Conservation (phyloP, 1,284 basidiomycete genomes). For the Cutaneotrichosporon mucoides region DNA sequence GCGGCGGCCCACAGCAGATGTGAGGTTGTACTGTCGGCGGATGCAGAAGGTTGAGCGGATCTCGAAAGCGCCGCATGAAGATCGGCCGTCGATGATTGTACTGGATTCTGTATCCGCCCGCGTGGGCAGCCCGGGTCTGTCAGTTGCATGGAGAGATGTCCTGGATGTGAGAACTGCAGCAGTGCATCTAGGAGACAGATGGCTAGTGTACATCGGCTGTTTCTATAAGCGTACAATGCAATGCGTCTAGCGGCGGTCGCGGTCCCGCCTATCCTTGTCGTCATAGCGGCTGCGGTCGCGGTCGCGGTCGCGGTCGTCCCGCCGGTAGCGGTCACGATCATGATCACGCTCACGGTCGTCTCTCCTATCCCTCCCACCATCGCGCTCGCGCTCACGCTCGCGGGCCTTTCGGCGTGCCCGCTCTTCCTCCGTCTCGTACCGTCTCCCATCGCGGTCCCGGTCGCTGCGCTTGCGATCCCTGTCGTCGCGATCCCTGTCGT, state of each 20-base stretch:
- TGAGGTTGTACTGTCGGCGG: too few relatives aligned
- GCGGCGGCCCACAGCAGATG: too few relatives aligned
- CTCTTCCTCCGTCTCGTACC: conserved; percentile 36
- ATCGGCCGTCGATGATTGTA: too few relatives aligned
- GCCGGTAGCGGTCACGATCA: conserved; percentile 10
- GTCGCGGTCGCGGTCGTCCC: conserved; percentile 18
- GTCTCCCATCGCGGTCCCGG: conserved; percentile 16
- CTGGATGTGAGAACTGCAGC: too few relatives aligned
- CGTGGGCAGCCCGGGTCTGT: too few relatives aligned
- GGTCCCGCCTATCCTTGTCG: conserved; percentile 3
- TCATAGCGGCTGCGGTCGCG: conserved; percentile 6
- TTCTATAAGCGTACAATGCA: neutral
- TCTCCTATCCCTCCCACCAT: neutral
- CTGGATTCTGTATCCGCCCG: too few relatives aligned
- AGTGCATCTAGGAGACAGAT: too few relatives aligned
- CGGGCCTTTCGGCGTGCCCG: conserved; percentile 31
- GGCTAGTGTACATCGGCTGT: neutral
- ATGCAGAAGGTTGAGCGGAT: too few relatives aligned
- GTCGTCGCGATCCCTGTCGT: conserved; percentile 1
- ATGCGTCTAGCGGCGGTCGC: conserved; percentile 7
- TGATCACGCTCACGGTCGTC: conserved; percentile 22
- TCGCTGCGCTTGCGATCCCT: conserved; percentile 5
- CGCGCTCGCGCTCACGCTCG: conserved; percentile 26
- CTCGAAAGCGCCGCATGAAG: too few relatives aligned
- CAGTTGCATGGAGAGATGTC: too few relatives aligned